A percentile compares a stretch with the other conserved stretches of the same genome.
These are phyloP conservation scores for Westerdykella aurantiaca DNA, from an alignment of 2,329 filamentous ascomycete species.

Conservation along the genomic window DNA sequence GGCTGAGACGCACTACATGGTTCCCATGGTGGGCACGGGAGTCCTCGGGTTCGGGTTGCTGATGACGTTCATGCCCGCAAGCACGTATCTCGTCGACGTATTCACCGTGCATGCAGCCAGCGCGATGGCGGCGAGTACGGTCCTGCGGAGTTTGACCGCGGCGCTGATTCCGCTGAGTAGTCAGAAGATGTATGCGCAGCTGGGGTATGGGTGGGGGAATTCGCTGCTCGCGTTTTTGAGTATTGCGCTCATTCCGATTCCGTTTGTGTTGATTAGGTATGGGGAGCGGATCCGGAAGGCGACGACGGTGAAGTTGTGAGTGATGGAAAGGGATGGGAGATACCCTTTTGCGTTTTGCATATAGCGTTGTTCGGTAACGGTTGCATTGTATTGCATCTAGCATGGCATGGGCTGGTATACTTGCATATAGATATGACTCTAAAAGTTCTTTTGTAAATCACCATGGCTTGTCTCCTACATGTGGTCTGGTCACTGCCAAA, in stretches of 20 bases:
- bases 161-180: conserved; percentile 38
- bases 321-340: too few species aligned
- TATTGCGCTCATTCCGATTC: conserved; percentile 27
- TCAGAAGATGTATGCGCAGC: conserved; percentile 34
- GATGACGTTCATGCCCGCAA: conserved; percentile 36
- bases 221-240: conserved; percentile 34
- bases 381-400: too few species aligned
- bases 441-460: too few species aligned
- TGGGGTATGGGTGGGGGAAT: conserved; percentile 40
- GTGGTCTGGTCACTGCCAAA: too few species aligned
- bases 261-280: conserved; percentile 33
- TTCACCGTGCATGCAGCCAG: conserved; percentile 40
- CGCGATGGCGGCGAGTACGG: conserved; percentile 40
- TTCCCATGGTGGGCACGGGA: conserved; percentile 30
- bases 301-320: conserved; percentile 25
- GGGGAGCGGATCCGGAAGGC: conserved; percentile 26
- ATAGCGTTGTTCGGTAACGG: too few species aligned
- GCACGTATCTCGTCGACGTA: conserved; percentile 39
- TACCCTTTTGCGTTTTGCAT: too few species aligned
- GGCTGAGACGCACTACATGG: conserved; percentile 31
- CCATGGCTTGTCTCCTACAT: too few species aligned
- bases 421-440: too few species aligned
- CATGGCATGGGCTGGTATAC: too few species aligned
- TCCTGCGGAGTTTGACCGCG: conserved; percentile 34
- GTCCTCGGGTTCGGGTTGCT: conserved; percentile 33